Conservation (phyloP, 306 rosid genomes). For the Gastrolobium bilobum region DNA sequence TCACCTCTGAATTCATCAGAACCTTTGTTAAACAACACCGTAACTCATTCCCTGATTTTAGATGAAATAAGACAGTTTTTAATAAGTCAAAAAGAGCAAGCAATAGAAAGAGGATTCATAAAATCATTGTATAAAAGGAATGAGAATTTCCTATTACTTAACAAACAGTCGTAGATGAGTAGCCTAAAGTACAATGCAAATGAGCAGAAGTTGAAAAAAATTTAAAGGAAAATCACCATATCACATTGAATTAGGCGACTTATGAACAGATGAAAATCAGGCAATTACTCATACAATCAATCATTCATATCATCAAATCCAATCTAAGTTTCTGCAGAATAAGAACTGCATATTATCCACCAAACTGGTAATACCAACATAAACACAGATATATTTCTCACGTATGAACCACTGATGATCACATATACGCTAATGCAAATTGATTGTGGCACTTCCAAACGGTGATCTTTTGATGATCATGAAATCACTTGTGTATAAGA, state of each 20-base stretch:
- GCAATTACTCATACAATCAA: constrained; percentile 4
- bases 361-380: not conserved
- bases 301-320: not conserved
- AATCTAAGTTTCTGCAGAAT: not conserved
- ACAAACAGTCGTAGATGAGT: constrained; percentile 1
- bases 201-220: not conserved
- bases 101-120: not conserved
- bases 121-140: constrained; percentile 3
- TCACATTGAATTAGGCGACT: constrained; percentile 5
- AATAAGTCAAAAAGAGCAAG: constrained; percentile 15
- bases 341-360: constrained; percentile 4
- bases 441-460: not conserved
- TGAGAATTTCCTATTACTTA: not conserved
- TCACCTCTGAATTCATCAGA: constrained; percentile 70
- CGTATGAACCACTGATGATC: not conserved
- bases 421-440: not conserved
- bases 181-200: not conserved
- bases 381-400: not conserved
- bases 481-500: not conserved
- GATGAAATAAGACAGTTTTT: not conserved
- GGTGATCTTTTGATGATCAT: not conserved
- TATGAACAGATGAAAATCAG: constrained; percentile 2
- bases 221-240: not conserved
- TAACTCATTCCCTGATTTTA: constrained; percentile 57
- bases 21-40: constrained; percentile 70